Evolutionary conservation across 257 asterid genomes (phyloP).

Genomic region (Orobanche coerulescens): DNA sequence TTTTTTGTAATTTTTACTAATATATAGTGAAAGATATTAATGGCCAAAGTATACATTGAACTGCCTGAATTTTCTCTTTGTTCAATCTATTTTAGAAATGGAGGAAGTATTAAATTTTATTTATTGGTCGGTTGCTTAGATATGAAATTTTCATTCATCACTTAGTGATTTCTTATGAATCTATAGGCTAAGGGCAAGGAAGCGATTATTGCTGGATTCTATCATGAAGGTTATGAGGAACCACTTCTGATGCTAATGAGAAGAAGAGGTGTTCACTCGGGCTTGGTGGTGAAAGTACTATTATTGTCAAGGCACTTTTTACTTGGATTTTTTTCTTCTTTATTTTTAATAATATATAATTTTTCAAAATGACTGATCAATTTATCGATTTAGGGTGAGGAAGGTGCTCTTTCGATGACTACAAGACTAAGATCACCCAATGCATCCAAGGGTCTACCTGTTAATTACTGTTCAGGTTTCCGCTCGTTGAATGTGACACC

Average conservation of each 20-base stretch:
- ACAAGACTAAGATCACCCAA: constrained; percentile 60
- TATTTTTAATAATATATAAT: not conserved
- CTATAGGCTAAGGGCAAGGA: constrained; percentile 78
- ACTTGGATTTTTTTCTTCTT: not conserved
- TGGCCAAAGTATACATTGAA: too few relatives aligned
- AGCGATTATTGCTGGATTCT: constrained; percentile 90
- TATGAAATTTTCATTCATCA: not conserved
- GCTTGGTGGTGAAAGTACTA: constrained; percentile 86
- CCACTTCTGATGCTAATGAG: constrained; percentile 96
- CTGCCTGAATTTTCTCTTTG: too few relatives aligned
- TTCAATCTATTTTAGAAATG: too few relatives aligned
- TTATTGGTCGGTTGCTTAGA: too few relatives aligned
- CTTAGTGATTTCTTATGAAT: constrained; percentile 9
- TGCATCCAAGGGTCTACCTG: constrained; percentile 89
- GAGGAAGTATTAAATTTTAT: not conserved
- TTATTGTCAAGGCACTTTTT: not conserved
- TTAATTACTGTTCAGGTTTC: constrained; percentile 94
- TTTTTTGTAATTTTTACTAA: too few relatives aligned
- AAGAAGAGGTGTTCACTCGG: constrained; percentile 93
- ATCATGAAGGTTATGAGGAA: constrained; percentile 93
- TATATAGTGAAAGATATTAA: too few relatives aligned
- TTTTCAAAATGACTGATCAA: not conserved
- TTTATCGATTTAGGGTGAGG: constrained; percentile 70
- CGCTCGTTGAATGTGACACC: constrained; percentile 50
- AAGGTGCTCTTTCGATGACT: constrained; percentile 98